Evolutionary conservation across 148 eudicot species (phyloP).

Genomic region (Tetragonia tetragonoides): DNA sequence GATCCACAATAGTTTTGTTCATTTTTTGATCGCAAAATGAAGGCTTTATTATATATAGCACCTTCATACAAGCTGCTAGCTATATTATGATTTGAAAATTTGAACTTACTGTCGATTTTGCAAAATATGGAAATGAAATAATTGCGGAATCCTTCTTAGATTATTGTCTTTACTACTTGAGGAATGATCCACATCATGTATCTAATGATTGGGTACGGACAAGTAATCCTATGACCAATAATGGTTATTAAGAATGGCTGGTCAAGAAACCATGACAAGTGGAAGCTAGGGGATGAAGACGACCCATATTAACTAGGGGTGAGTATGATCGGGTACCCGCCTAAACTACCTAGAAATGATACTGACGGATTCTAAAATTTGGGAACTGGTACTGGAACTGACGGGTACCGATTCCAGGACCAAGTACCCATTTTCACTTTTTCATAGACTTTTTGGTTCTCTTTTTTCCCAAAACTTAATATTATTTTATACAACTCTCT

Average conservation of each 20-base stretch:
- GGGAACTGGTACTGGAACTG: no score
- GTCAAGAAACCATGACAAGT: slow-evolving; percentile 14
- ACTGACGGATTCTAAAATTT: no score
- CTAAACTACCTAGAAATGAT: no score
- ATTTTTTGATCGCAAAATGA: not conserved
- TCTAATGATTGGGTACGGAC: slow-evolving; percentile 20
- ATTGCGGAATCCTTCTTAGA: not conserved
- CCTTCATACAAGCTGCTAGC: not conserved
- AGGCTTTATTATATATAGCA: not conserved
- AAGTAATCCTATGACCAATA: not conserved
- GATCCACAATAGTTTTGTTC: no score
- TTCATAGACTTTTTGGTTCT: no score
- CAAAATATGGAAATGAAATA: not conserved
- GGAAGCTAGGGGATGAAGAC: not conserved
- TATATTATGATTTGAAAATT: not conserved
- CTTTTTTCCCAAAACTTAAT: no score
- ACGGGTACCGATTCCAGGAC: no score
- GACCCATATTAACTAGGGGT: not conserved
- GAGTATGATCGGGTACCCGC: no score
- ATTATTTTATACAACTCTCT: no score
- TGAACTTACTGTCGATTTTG: not conserved
- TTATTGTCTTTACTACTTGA: slow-evolving; percentile 1
- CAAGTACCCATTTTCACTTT: no score
- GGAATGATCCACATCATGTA: not conserved
- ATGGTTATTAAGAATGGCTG: not conserved